phyloP scores from a whole-genome alignment of 345 rosid species.

The Pistacia integerrima region DNA sequence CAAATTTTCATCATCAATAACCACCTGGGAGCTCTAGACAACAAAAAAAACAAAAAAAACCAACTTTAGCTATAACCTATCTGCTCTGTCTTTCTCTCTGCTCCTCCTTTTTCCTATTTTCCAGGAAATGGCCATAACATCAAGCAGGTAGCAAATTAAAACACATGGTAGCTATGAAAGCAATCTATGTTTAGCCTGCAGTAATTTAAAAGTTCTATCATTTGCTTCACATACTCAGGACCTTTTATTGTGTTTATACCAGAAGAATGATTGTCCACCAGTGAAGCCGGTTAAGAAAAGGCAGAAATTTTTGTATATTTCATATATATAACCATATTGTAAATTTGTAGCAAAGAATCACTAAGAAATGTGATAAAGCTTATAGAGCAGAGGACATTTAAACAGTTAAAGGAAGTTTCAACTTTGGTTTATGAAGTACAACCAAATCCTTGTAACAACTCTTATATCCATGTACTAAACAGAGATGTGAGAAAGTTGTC shows the following conservation, averaged over 20 bases:
- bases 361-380: neutral
- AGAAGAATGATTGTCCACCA: neutral
- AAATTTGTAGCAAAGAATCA: neutral
- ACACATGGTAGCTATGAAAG: neutral
- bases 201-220: neutral
- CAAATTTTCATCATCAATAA: neutral
- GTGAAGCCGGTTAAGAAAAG: neutral
- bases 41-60: too few relatives aligned
- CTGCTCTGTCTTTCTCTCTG: neutral
- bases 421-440: neutral
- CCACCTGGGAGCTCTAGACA: neutral
- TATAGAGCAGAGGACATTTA: neutral
- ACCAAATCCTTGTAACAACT: neutral
- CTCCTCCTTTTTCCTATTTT: neutral
- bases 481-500: neutral
- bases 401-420: neutral
- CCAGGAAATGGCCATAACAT: neutral
- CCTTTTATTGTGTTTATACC: neutral
- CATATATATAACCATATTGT: neutral
- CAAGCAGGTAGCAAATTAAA: neutral
- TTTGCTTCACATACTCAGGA: neutral
- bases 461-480: neutral
- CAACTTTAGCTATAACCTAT: neutral
- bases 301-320: too few relatives aligned
- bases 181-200: neutral